Evolutionary conservation across 192 early-diverging fungal species (phyloP), one percentile per base, ranked within the genome.

Genomic region (Podila horticola): DNA sequence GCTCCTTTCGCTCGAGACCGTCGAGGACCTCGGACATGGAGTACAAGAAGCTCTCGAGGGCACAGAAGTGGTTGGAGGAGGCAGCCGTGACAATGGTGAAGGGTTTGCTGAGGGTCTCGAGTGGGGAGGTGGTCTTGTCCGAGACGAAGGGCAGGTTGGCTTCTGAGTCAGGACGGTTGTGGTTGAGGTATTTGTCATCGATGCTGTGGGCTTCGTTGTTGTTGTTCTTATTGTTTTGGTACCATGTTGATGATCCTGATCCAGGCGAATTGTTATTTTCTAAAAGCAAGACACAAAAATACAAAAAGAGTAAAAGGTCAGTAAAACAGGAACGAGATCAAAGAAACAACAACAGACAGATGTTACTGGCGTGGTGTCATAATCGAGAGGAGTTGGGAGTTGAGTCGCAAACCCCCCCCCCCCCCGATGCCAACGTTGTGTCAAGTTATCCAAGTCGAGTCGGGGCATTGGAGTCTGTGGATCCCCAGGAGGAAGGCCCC

Each of bases 21-120:
- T 76, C 83, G 2, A 84, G 62, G 26, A 84, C 58, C 33, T 77
- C 81, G 22, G 86, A 62, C 33, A 86, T 72, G 5, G 75, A 77
- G 59, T 87, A 87, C 15, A 89, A 64, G 58, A 85, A 89, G 38
- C 72, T 77, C 55, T 89, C 86, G 38, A 89, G 71, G 29, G 85
- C 82, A 51, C 88, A 89, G 19, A 89, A 83, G 24, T 89, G 88
- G 65, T 89, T 89, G 1, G 75, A 84, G 55, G 86, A 87, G 22
- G 88, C 85, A 15, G 84, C 88, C 1, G 88, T 89, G 30, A 87
- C 83, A 33, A 89, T 87, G 3, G 86, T 87, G 41, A 74, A 84
- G 55, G 59, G 28, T 38, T 69, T 81, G 24, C 41, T 49, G 13
- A 81, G 71, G 13, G 66, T 81, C 34, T 81, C 77, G 26, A 81